These are phyloP conservation scores for Jamesozyma spencerorum DNA, from an alignment of 805 yeast species.

Conservation along the genomic window DNA sequence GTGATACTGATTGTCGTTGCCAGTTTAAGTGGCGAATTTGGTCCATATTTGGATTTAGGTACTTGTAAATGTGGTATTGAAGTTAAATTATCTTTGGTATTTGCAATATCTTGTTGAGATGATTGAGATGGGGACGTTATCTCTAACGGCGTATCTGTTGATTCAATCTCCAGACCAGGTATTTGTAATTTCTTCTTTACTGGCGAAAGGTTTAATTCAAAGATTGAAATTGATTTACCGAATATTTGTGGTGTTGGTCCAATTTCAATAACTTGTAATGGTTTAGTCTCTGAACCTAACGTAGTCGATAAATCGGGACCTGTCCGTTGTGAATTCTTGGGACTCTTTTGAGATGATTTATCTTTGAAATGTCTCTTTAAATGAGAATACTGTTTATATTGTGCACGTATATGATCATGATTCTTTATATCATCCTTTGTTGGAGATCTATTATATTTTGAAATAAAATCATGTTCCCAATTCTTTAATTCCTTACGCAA, in stretches of 20 bases:
- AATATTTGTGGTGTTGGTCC: slow-evolving; percentile 86
- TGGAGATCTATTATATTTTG: slow-evolving; percentile 37
- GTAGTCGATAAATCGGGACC: no score
- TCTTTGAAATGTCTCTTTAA: slow-evolving; percentile 16
- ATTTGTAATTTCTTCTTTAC: slow-evolving; percentile 9
- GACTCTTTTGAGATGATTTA: background rate
- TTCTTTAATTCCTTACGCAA: slow-evolving; percentile 40
- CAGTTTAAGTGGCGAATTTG: slow-evolving; percentile 25
- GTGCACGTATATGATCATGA: slow-evolving; percentile 28
- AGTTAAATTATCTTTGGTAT: no score
- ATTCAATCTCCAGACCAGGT: no score
- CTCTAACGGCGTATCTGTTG: no score
- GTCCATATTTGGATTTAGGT: slow-evolving; percentile 19
- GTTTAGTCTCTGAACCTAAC: background rate
- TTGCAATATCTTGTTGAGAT: no score
- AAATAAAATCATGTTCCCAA: slow-evolving; percentile 45
- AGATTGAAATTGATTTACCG: slow-evolving; percentile 66
- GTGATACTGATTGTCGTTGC: slow-evolving; percentile 28
- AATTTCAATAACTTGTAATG: slow-evolving; percentile 21
- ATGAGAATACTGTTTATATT: slow-evolving; percentile 30
- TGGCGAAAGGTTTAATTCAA: slow-evolving; percentile 42
- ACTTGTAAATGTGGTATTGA: background rate
- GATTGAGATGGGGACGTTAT: no score
- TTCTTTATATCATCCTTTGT: slow-evolving; percentile 38
- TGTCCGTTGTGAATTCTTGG: no score